Percentiles rank a stretch among this genome's conserved stretches.
Evolutionary conservation across 108 stramenopile species (phyloP).

Genomic region (Cyclotella atomus): DNA sequence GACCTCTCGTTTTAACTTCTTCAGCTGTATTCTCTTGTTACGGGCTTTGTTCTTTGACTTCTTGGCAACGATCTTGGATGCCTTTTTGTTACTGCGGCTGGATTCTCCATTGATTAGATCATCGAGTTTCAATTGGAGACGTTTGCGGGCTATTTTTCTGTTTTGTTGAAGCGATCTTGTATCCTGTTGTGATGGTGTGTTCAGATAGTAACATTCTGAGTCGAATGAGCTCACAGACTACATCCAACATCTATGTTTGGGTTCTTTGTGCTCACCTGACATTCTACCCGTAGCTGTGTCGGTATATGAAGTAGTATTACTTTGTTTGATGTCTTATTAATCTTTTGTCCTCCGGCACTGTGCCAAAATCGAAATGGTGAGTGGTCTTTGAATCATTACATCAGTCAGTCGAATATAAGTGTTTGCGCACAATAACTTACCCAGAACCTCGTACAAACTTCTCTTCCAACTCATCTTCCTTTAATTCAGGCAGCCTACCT

Average conservation of each 20-base stretch:
- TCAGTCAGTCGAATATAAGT: not conserved
- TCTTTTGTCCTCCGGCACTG: slow-evolving; percentile 81
- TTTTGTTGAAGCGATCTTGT: slow-evolving; percentile 89
- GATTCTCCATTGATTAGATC: slow-evolving; percentile 76
- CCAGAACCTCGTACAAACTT: slow-evolving; percentile 88
- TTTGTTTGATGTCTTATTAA: slow-evolving; percentile 88
- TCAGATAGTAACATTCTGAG: too few relatives aligned
- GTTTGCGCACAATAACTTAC: slow-evolving; percentile 5
- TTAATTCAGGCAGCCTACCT: slow-evolving; percentile 31
- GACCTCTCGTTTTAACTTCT: slow-evolving; percentile 48
- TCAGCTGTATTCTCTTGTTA: slow-evolving; percentile 55
- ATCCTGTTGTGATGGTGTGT: slow-evolving; percentile 35
- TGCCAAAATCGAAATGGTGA: not conserved
- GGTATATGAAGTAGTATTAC: slow-evolving; percentile 82
- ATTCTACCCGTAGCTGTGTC: slow-evolving; percentile 77
- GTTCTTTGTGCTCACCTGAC: slow-evolving; percentile 46
- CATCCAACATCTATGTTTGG: too few relatives aligned
- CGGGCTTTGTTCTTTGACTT: slow-evolving; percentile 75
- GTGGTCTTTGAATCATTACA: not conserved
- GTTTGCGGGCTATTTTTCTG: slow-evolving; percentile 87
- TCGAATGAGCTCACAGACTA: too few relatives aligned
- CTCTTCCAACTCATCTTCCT: slow-evolving; percentile 59
- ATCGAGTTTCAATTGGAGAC: slow-evolving; percentile 79
- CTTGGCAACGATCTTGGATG: slow-evolving; percentile 59
- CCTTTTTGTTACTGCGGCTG: slow-evolving; percentile 59